Conservation (phyloP, 176 grass and related monocot genomes). For the Triticum monococcum region DNA sequence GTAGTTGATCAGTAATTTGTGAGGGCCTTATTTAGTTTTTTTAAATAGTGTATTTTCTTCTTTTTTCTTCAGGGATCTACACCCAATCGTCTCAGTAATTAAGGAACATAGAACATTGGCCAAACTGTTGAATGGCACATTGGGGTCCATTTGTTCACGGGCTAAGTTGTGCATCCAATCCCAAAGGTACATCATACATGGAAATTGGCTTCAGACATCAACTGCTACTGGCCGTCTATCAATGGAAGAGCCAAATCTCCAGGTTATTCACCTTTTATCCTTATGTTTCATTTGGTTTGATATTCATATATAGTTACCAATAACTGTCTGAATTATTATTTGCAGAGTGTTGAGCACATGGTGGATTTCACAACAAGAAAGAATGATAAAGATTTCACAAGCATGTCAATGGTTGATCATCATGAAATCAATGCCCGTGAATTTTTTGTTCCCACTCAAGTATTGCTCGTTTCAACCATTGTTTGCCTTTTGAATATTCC, state of each 20-base stretch:
- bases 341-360: constrained; percentile 89
- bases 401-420: constrained; percentile 34
- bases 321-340: constrained; percentile 35
- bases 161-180: constrained; percentile 65
- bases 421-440: constrained; percentile 87
- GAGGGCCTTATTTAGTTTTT: constrained; percentile 8
- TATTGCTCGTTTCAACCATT: constrained; percentile 39
- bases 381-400: constrained; percentile 44
- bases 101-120: constrained; percentile 92
- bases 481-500: constrained; percentile 5
- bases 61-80: constrained; percentile 58
- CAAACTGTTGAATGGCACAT: constrained; percentile 80
- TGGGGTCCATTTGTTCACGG: constrained; percentile 82
- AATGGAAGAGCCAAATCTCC: constrained; percentile 98
- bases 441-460: constrained; percentile 83
- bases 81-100: constrained; percentile 82
- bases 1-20: not conserved
- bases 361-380: constrained; percentile 63
- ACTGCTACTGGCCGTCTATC: constrained; percentile 92
- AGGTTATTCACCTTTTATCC: constrained; percentile 50
- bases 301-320: constrained; percentile 23
- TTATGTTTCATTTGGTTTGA: constrained; percentile 10
- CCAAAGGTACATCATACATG: constrained; percentile 89
- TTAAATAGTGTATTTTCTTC: constrained; percentile 1
- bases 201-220: constrained; percentile 97